These are phyloP conservation scores for Zygnema circumcarinatum DNA, from an alignment of 139 green algal species.

Conservation along the genomic window DNA sequence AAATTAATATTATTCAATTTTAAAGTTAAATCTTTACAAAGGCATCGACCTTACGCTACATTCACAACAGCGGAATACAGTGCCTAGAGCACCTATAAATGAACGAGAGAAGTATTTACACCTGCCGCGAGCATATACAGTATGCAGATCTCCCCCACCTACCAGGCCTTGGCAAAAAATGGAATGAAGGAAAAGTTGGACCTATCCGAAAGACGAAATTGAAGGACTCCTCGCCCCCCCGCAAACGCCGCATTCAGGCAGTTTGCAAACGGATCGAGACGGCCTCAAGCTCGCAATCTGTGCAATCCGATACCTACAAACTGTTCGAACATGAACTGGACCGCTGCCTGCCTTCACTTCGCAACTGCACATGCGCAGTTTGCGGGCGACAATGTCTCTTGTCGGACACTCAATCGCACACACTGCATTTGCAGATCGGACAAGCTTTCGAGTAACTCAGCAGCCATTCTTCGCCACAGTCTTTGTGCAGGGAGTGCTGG, in stretches of 20 bases:
- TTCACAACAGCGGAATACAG: too few relatives aligned
- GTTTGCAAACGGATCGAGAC: neutral
- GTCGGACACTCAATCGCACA: neutral
- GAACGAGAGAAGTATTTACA: slow-evolving; percentile 1
- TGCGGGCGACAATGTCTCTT: neutral
- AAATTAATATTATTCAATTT: too few relatives aligned
- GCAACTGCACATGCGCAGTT: neutral
- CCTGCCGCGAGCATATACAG: neutral
- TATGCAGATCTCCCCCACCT: neutral
- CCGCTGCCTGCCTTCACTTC: neutral
- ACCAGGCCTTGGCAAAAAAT: neutral
- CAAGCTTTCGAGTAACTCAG: slow-evolving; percentile 15
- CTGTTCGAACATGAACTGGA: too few relatives aligned
- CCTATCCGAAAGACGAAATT: neutral
- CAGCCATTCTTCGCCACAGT: slow-evolving; percentile 17
- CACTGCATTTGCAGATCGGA: slow-evolving; percentile 14
- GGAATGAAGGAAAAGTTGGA: neutral
- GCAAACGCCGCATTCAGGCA: neutral
- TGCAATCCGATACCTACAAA: too few relatives aligned
- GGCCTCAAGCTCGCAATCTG: neutral
- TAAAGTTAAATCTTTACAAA: too few relatives aligned
- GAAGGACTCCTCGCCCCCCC: neutral
- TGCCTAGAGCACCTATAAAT: too few relatives aligned
- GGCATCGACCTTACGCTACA: too few relatives aligned
- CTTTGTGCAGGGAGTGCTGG: slow-evolving; percentile 13